Conservation (phyloP, 805 yeast genomes). For the Huiozyma naganishii region DNA sequence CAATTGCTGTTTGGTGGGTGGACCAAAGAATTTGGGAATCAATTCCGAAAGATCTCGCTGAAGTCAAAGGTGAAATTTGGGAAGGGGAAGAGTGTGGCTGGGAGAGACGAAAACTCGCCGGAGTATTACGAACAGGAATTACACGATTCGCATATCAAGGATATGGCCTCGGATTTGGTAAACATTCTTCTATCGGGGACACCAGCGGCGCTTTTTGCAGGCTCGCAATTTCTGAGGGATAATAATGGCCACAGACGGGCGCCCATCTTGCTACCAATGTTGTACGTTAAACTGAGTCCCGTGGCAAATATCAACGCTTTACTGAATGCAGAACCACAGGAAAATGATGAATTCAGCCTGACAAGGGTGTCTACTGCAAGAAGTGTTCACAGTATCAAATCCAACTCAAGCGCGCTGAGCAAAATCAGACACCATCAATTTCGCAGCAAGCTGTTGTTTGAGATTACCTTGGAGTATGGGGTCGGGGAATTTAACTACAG, state of each 20-base stretch:
- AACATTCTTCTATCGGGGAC: constrained; percentile 51
- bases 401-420: background rate
- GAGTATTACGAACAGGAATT: too few species aligned
- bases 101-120: too few species aligned
- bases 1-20: too few species aligned
- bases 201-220: constrained; percentile 65
- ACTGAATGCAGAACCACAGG: constrained; percentile 1
- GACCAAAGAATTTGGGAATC: too few species aligned
- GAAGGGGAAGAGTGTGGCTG: too few species aligned
- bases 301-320: constrained; percentile 25
- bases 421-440: too few species aligned
- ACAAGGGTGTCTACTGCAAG: background rate
- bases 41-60: too few species aligned
- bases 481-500: constrained; percentile 64
- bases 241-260: constrained; percentile 70
- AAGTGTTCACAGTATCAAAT: background rate
- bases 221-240: constrained; percentile 65
- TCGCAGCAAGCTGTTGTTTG: constrained; percentile 25
- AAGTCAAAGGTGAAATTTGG: too few species aligned
- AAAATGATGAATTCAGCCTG: constrained; percentile 11
- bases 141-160: constrained; percentile 8
- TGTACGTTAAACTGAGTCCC: constrained; percentile 49
- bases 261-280: constrained; percentile 65
- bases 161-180: constrained; percentile 34
- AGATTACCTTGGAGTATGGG: constrained; percentile 82